Percentiles rank a stretch among this genome's conserved stretches.
These are phyloP conservation scores for Rhodotorula graminis DNA, from an alignment of 768 basidiomycete genomes.

Conservation along the genomic window DNA sequence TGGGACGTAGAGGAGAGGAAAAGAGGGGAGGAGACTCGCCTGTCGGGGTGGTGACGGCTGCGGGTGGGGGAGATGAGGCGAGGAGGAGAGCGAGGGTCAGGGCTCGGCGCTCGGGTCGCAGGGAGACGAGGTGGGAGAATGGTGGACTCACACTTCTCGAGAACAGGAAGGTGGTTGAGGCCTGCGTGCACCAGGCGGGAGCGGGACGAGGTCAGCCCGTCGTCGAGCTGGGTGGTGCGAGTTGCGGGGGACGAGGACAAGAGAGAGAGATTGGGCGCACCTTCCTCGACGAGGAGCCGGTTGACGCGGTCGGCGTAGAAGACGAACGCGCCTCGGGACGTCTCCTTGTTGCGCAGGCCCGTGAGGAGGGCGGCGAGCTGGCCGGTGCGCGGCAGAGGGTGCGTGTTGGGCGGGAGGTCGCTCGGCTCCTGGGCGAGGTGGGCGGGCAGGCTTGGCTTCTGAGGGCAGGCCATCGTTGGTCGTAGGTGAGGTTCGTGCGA, in stretches of 20 bases:
- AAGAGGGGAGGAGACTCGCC: slow-evolving; percentile 49
- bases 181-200: slow-evolving; percentile 61
- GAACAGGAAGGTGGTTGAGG: slow-evolving; percentile 76
- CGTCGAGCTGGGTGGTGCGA: not conserved
- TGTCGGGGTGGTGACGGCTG: slow-evolving; percentile 69
- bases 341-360: slow-evolving; percentile 64
- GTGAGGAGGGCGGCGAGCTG: slow-evolving; percentile 86
- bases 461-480: slow-evolving; percentile 27
- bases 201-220: not conserved
- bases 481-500: too few species aligned
- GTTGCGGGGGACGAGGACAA: not conserved
- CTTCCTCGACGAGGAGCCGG: slow-evolving; percentile 54
- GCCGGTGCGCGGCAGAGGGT: slow-evolving; percentile 79
- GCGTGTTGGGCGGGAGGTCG: slow-evolving; percentile 69
- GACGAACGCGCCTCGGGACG: slow-evolving; percentile 81
- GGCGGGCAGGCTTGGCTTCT: not conserved
- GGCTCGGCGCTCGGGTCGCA: not conserved
- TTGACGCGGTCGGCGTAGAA: slow-evolving; percentile 90
- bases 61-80: too few species aligned
- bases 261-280: slow-evolving; percentile 35
- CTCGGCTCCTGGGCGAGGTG: not conserved
- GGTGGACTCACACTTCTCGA: slow-evolving; percentile 57
- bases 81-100: not conserved
- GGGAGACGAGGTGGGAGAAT: too few species aligned
- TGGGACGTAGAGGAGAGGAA: slow-evolving; percentile 11